phyloP scores from a whole-genome alignment of 176 grass and related monocot species.

The Triticum urartu region DNA sequence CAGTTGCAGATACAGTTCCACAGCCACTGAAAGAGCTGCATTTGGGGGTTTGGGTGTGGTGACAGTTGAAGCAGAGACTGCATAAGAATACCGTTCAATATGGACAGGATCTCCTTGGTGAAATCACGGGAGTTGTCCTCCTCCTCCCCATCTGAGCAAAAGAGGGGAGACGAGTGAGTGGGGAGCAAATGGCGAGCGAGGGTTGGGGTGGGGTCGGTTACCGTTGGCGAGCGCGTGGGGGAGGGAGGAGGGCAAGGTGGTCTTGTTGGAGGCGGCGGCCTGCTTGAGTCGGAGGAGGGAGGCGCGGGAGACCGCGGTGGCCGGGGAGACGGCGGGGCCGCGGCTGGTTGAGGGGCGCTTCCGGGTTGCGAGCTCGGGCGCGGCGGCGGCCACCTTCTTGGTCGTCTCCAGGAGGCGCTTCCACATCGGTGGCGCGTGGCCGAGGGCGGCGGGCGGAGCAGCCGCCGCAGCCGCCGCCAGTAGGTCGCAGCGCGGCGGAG shows the following conservation, averaged over 20 bases:
- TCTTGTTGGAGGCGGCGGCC: conserved; percentile 34
- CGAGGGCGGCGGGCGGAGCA: conserved; percentile 3
- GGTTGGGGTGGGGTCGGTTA: neutral
- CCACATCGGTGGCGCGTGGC: conserved; percentile 27
- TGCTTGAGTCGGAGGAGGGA: conserved; percentile 52
- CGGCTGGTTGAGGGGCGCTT: conserved; percentile 8
- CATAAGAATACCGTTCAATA: conserved; percentile 37
- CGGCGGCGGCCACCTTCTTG: conserved; percentile 24
- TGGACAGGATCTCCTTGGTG: conserved; percentile 39
- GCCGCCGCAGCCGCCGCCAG: conserved; percentile 26
- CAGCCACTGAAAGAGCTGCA: neutral
- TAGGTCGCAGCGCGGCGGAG: neutral
- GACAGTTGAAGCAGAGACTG: neutral
- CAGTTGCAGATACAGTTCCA: neutral
- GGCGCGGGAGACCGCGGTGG: conserved; percentile 22
- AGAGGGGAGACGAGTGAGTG: neutral
- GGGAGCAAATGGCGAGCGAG: neutral
- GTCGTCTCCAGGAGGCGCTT: conserved; percentile 39
- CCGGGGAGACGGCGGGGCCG: neutral
- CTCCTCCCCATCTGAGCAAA: conserved; percentile 19
- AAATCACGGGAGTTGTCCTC: conserved; percentile 5
- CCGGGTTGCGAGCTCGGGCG: conserved; percentile 29
- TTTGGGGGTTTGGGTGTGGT: neutral
- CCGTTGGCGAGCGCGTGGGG: conserved; percentile 25
- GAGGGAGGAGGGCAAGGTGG: conserved; percentile 15